Evolutionary conservation across 495 filamentous ascomycete species (phyloP), one percentile per base, ranked within the genome.

Genomic region (Poronia punctata): DNA sequence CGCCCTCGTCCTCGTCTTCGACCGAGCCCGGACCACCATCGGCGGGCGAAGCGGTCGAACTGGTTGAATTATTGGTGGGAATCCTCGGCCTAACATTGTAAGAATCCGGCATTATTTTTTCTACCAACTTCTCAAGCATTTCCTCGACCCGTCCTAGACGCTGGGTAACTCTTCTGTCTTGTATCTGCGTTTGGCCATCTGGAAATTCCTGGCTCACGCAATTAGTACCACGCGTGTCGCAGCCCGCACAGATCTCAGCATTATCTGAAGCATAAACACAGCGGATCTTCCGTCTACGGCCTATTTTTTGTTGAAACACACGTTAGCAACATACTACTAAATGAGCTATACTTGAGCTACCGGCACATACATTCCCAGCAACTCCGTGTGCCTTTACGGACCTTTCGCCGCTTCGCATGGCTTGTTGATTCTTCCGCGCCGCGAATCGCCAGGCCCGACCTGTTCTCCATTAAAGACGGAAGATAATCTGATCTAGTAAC

Each of bases 331-430:
- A 45, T 43, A 52, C 33, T 21, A 21, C 19, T 35, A 21, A 21
- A 35, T 38, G 24, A 49, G 34, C n/a, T n/a, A n/a, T n/a, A n/a
- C n/a, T n/a, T 12, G n/a, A 12, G 0, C 24, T 25, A 23, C 14
- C 39, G 23, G 12, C 16, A 54, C 59, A 56, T 57, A 73, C 71
- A 78, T 62, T 75, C 72, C 66, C 65, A 72, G 40, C 72, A 78
- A 47, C 70, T 75, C 41, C 67, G 65, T 8, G 72, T 78, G 9
- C 72, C 72, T 45, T 74, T 77, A 19, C 74, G 67, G 28, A 76
- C 57, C 48, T 65, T 71, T 45, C 71, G 68, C 31, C 72, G 50
- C 35, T 55, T 58, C 12, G 52, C 43, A 8, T 45, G 39, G 11
- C 34, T 5, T 16, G 33, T 5, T n/a, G 17, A 21, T 2, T 27